Evolutionary conservation across 23 red algal genomes (phyloP).

Genomic region (Cyanidiococcus yangmingshanensis): DNA sequence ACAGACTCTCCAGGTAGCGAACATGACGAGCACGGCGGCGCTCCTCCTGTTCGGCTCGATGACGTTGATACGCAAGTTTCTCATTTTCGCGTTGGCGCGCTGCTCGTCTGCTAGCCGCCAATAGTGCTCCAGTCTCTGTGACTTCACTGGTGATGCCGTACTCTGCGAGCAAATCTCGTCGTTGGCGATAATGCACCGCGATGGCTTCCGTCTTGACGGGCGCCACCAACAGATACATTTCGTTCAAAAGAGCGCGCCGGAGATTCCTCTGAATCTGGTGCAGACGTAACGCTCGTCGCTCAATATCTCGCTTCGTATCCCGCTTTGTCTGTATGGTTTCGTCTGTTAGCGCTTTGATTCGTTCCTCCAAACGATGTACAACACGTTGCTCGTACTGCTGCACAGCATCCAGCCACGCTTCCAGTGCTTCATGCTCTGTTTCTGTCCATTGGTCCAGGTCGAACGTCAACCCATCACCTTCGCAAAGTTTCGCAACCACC

Average conservation of each 20-base stretch:
- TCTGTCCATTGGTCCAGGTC: neutral
- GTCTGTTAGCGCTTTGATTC: slow-evolving; percentile 40
- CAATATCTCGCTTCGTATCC: neutral
- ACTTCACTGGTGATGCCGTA: neutral
- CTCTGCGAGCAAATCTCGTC: neutral
- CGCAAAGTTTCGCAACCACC: neutral
- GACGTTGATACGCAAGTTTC: neutral
- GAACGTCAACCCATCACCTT: neutral
- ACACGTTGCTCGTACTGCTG: slow-evolving; percentile 37
- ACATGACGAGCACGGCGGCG: slow-evolving; percentile 33
- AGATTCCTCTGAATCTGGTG: slow-evolving; percentile 39
- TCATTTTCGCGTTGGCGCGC: slow-evolving; percentile 10
- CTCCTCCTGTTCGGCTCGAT: slow-evolving; percentile 38
- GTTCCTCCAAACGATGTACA: slow-evolving; percentile 21
- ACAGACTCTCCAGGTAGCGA: slow-evolving; percentile 29
- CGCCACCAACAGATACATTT: slow-evolving; percentile 37
- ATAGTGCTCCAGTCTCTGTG: neutral
- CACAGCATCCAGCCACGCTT: neutral
- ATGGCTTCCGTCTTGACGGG: slow-evolving; percentile 29
- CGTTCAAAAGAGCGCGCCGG: slow-evolving; percentile 33
- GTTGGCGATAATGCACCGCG: slow-evolving; percentile 16
- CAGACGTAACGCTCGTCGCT: slow-evolving; percentile 29
- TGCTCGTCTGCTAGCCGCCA: neutral
- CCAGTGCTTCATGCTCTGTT: neutral
- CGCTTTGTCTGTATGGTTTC: neutral